Conservation (phyloP, 805 yeast genomes). For the Citeromyces matritensis region DNA sequence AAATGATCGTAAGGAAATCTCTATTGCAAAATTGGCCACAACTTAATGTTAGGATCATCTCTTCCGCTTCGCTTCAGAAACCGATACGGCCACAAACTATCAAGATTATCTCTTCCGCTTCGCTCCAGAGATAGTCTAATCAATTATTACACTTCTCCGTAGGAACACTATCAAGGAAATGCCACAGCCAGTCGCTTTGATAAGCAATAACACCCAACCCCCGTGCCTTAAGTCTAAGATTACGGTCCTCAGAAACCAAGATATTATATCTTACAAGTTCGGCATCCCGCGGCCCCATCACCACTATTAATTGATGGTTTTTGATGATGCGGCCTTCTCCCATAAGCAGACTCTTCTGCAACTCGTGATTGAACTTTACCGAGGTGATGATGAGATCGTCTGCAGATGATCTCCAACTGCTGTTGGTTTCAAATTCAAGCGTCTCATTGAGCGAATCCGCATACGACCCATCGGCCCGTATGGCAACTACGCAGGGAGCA, state of each 20-base stretch:
- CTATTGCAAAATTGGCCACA: no score
- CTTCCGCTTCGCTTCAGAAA: no score
- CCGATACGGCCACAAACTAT: no score
- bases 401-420: constrained; percentile 57
- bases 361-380: constrained; percentile 17
- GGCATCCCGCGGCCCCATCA: constrained; percentile 19
- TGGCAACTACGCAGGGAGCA: constrained; percentile 43
- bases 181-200: constrained; percentile 49
- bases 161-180: no score
- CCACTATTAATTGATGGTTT: constrained; percentile 14
- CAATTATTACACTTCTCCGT: no score
- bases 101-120: no score
- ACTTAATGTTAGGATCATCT: no score
- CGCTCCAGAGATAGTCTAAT: no score
- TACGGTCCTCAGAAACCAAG: constrained; percentile 59
- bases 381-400: constrained; percentile 53
- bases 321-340: constrained; percentile 11
- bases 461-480: constrained; percentile 55
- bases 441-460: constrained; percentile 61
- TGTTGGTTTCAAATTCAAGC: constrained; percentile 57
- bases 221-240: constrained; percentile 54
- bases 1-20: no score
- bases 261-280: constrained; percentile 28
- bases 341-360: constrained; percentile 11
- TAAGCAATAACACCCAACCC: constrained; percentile 36